Percentiles rank a stretch among this genome's conserved stretches.
phyloP scores from a whole-genome alignment of 768 basidiomycete species.

The Exidia glandulosa region DNA sequence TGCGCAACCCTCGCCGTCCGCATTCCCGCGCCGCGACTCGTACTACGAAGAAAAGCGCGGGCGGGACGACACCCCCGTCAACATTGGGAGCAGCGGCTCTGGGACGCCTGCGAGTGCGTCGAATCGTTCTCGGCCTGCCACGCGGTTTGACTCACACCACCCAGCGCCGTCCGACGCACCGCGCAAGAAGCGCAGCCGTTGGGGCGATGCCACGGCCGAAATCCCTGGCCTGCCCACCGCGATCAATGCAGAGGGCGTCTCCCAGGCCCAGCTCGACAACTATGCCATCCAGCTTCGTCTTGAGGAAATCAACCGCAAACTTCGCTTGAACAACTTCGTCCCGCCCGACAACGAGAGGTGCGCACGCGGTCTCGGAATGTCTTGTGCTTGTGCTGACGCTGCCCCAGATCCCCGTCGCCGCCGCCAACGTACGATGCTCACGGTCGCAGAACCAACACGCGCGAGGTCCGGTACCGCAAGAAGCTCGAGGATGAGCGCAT shows the following conservation, averaged over 20 bases:
- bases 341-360: constrained; percentile 92
- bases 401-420: constrained; percentile 77
- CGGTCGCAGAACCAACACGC: constrained; percentile 95
- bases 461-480: constrained; percentile 96
- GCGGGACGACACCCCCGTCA: neutral
- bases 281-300: constrained; percentile 93
- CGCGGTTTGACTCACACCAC: constrained; percentile 19
- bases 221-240: constrained; percentile 91
- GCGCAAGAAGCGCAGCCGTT: constrained; percentile 92
- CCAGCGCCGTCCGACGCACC: constrained; percentile 78
- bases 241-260: constrained; percentile 86
- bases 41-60: neutral
- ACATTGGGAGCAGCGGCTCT: constrained; percentile 3
- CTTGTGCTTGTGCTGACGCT: neutral
- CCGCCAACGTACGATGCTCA: constrained; percentile 96
- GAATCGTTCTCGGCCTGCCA: constrained; percentile 5
- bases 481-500: constrained; percentile 90
- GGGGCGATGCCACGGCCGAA: constrained; percentile 90
- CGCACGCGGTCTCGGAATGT: constrained; percentile 7
- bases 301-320: constrained; percentile 95
- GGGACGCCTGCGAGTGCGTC: constrained; percentile 10
- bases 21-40: constrained; percentile 56
- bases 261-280: constrained; percentile 91
- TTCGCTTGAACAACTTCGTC: constrained; percentile 87
- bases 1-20: constrained; percentile 78